phyloP scores from a whole-genome alignment of 352 stramenopile genomes.

The Phytopythium sindhum region DNA sequence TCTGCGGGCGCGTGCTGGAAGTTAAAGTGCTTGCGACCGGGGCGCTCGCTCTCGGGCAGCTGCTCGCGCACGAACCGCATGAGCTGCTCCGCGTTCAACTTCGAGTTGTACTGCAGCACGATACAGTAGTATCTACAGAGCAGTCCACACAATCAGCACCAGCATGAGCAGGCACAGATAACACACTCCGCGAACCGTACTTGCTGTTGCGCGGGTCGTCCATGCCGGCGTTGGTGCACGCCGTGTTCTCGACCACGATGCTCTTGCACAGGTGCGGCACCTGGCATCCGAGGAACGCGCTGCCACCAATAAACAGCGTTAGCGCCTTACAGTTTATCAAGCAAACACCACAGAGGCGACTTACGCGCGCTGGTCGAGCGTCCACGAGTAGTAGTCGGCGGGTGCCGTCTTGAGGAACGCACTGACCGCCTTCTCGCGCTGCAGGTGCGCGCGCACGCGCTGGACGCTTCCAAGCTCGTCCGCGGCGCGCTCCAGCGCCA shows the following conservation, averaged over 20 bases:
- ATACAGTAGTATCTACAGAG: conserved; percentile 71
- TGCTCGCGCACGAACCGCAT: conserved; percentile 71
- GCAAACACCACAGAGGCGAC: background rate
- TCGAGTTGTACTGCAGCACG: conserved; percentile 85
- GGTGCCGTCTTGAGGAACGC: conserved; percentile 66
- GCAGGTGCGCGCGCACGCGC: conserved; percentile 46
- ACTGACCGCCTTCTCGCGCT: conserved; percentile 42
- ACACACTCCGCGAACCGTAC: conserved; percentile 14
- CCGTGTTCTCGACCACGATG: conserved; percentile 88
- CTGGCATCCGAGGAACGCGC: conserved; percentile 57
- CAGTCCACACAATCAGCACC: background rate
- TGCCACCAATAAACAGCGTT: conserved; percentile 14
- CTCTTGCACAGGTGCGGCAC: conserved; percentile 85
- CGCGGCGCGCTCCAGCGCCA: conserved; percentile 36
- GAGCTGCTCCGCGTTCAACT: conserved; percentile 78
- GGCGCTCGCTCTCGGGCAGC: conserved; percentile 48
- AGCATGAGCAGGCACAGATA: background rate
- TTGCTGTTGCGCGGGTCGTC: conserved; percentile 64
- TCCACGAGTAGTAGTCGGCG: conserved; percentile 75
- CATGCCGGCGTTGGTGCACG: conserved; percentile 50
- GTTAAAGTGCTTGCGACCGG: conserved; percentile 81
- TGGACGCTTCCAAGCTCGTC: conserved; percentile 49
- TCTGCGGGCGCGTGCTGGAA: conserved; percentile 79
- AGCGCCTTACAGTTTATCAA: background rate
- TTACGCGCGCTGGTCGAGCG: conserved; percentile 59